Conservation (phyloP, 2,329 filamentous ascomycete species). For the Ophiostoma piceae region DNA sequence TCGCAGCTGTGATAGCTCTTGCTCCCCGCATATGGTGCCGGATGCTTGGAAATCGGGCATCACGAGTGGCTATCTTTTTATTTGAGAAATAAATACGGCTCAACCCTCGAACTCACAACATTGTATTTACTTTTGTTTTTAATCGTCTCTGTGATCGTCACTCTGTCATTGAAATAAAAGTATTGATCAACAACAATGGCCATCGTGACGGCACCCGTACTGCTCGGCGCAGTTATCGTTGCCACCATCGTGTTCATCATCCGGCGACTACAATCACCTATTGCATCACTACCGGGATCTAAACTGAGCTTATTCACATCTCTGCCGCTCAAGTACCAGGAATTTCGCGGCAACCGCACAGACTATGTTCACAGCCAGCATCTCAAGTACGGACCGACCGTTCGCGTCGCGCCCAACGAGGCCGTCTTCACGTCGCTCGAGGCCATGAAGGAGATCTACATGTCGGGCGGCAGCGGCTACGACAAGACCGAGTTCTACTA, state of each 20-base stretch:
- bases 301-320: conserved; percentile 46
- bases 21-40: background rate
- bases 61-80: background rate
- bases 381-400: conserved; percentile 49
- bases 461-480: conserved; percentile 56
- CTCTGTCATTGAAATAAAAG: no score
- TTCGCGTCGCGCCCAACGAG: conserved; percentile 54
- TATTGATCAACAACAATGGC: conserved; percentile 9
- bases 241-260: conserved; percentile 15
- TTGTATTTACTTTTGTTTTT: background rate
- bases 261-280: conserved; percentile 33
- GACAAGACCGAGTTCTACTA: conserved; percentile 62
- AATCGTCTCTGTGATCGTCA: no score
- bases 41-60: background rate
- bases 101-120: background rate
- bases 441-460: conserved; percentile 59
- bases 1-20: background rate
- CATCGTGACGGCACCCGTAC: conserved; percentile 7
- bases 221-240: conserved; percentile 13
- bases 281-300: conserved; percentile 46
- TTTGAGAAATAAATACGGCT: background rate
- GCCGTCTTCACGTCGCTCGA: conserved; percentile 52
- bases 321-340: conserved; percentile 49
- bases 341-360: conserved; percentile 50
- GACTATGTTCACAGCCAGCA: conserved; percentile 54